Percentiles rank a stretch among this genome's conserved stretches.
Conservation (phyloP, 768 basidiomycete species). For the Russula abietina region DNA sequence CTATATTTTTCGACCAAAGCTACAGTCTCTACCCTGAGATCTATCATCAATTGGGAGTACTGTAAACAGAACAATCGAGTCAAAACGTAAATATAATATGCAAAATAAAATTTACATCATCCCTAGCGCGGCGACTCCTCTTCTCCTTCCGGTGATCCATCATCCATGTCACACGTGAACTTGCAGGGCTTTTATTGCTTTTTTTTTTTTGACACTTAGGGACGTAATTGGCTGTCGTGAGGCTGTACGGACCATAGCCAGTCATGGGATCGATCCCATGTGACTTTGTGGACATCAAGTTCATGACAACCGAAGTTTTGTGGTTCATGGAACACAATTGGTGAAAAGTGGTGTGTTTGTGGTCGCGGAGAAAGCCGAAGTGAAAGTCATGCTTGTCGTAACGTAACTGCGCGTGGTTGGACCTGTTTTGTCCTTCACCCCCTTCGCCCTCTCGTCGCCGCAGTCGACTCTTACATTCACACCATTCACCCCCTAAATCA, state of each 20-base stretch:
- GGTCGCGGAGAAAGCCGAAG: constrained; percentile 2
- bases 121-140: neutral
- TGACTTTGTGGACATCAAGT: too few relatives aligned
- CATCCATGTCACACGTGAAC: too few relatives aligned
- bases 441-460: neutral
- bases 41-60: neutral
- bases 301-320: too few relatives aligned
- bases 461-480: neutral
- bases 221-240: neutral
- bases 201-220: too few relatives aligned
- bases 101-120: neutral
- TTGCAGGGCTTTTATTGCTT: too few relatives aligned
- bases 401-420: neutral
- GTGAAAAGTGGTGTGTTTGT: neutral
- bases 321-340: too few relatives aligned
- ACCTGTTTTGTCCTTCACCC: neutral
- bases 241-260: neutral
- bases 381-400: neutral
- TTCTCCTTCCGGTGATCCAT: too few relatives aligned
- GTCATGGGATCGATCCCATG: too few relatives aligned
- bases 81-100: neutral
- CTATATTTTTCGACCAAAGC: neutral
- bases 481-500: neutral
- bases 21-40: neutral
- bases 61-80: neutral